phyloP scores from a whole-genome alignment of 2,329 filamentous ascomycete species.

The Passalora sequoiae region DNA sequence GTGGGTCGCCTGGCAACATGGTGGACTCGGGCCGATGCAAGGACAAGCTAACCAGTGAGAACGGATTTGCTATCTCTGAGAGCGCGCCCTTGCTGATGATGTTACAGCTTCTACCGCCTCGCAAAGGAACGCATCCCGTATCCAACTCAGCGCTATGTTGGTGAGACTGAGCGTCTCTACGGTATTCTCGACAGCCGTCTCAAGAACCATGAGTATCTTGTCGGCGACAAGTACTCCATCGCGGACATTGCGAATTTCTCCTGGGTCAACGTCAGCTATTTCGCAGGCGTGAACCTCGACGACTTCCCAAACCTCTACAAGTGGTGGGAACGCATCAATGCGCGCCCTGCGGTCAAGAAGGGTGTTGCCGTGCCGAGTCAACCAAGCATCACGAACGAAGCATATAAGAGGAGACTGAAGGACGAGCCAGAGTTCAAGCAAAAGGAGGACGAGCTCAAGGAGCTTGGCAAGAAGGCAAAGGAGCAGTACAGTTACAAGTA shows the following conservation, averaged over 20 bases:
- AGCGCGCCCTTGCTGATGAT: background rate
- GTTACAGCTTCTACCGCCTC: slow-evolving; percentile 35
- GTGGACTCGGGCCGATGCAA: slow-evolving; percentile 33
- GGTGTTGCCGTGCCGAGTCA: slow-evolving; percentile 37
- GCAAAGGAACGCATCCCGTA: slow-evolving; percentile 43
- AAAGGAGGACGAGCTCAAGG: slow-evolving; percentile 39
- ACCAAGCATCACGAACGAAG: slow-evolving; percentile 39
- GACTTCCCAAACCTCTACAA: slow-evolving; percentile 41
- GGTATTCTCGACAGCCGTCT: slow-evolving; percentile 43
- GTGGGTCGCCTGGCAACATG: slow-evolving; percentile 56
- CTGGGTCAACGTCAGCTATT: slow-evolving; percentile 41
- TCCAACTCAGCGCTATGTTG: slow-evolving; percentile 43
- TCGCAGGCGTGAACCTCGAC: slow-evolving; percentile 40
- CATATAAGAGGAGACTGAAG: slow-evolving; percentile 40
- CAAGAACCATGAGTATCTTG: slow-evolving; percentile 39
- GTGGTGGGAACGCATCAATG: slow-evolving; percentile 42
- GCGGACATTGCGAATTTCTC: slow-evolving; percentile 45
- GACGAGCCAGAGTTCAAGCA: slow-evolving; percentile 47
- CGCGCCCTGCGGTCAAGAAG: slow-evolving; percentile 40
- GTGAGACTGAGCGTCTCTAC: slow-evolving; percentile 45
- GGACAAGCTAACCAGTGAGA: slow-evolving; percentile 33
- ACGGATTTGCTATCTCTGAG: background rate
- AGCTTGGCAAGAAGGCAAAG: slow-evolving; percentile 39
- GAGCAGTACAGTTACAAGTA: slow-evolving; percentile 46
- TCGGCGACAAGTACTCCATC: slow-evolving; percentile 44